Evolutionary conservation across 2,329 filamentous ascomycete genomes (phyloP), one percentile per base, ranked within the genome.

Genomic region (Waltergamsia citrina): DNA sequence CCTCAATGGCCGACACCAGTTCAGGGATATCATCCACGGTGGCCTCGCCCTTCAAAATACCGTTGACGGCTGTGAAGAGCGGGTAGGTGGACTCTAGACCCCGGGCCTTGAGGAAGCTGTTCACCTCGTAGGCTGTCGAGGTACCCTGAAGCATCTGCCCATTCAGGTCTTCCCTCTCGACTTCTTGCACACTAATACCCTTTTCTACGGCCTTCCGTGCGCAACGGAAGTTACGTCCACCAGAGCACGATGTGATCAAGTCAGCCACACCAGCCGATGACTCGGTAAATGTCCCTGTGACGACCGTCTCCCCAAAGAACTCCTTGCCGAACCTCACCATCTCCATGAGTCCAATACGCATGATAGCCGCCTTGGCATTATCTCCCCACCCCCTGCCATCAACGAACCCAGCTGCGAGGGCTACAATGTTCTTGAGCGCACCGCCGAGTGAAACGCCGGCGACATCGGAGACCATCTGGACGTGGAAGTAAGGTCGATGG

Each of bases 291-390:
- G 92, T 98, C 37, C 74, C 76, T 8, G 82, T 75, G 43, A 82
- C 74, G 18, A 92, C 81, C 1, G 83, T 85, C 49, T 88, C 74
- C 14, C 78, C 76, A 55, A 96, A 98, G 67, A 96, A 98, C 48
- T 82, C 78, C 57, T 88, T 86, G 43, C 90, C 90, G 47, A 98
- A 98, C 53, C 84, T 82, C 50, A 96, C 86, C 81, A 95, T 94
- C 63, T 98, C 92, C 47, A 95, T 71, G 29, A 98, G 75, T 7
- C 92, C 92, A 15, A 96, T 82, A 27, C 92, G 84, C 86, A 98
- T 96, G 40, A 98, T 81, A 29, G 92, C 92, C n/a, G 92, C 87
- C 66, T 98, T 96, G 44, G 90, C 90, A 48, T 96, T 98, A 66
- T 96, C 88, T 51, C 92, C 92, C 90, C 92, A 98, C 44, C 90